Conservation (phyloP, 371 early-diverging fungal genomes). For the Lichtheimia ornata region DNA sequence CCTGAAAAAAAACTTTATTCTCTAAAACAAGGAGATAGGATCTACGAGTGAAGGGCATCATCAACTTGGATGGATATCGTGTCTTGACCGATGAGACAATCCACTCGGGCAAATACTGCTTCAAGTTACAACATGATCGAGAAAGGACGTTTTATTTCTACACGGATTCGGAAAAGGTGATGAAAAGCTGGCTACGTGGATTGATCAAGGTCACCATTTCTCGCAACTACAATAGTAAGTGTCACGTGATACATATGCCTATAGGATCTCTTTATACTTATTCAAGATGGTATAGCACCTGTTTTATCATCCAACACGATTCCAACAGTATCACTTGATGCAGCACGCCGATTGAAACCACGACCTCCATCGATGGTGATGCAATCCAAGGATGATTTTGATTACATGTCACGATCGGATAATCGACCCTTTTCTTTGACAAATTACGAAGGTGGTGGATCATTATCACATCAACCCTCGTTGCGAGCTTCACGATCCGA, state of each 20-base stretch:
- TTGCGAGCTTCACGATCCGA: too few species aligned
- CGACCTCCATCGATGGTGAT: conserved; percentile 61
- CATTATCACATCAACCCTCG: too few species aligned
- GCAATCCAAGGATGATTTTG: conserved; percentile 16
- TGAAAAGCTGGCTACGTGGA: conserved; percentile 67
- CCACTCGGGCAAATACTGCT: conserved; percentile 69
- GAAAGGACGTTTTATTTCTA: conserved; percentile 69
- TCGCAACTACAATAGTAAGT: conserved; percentile 35
- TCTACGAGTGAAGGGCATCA: conserved; percentile 56
- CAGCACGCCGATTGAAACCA: conserved; percentile 63
- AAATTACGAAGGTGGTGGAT: too few species aligned
- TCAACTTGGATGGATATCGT: conserved; percentile 58
- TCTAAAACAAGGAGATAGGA: conserved; percentile 32
- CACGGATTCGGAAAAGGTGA: conserved; percentile 53
- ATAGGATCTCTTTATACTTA: not conserved
- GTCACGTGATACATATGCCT: not conserved
- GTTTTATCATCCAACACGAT: conserved; percentile 71
- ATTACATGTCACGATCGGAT: not conserved
- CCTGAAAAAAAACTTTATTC: not conserved
- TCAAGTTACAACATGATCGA: conserved; percentile 63
- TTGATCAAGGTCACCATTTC: conserved; percentile 75
- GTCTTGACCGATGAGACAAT: conserved; percentile 62
- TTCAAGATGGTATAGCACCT: conserved; percentile 41
- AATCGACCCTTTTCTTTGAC: too few species aligned
- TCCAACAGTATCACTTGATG: conserved; percentile 62